Evolutionary conservation across 2,329 filamentous ascomycete genomes (phyloP).

Genomic region (Hyphodiscus sp.): DNA sequence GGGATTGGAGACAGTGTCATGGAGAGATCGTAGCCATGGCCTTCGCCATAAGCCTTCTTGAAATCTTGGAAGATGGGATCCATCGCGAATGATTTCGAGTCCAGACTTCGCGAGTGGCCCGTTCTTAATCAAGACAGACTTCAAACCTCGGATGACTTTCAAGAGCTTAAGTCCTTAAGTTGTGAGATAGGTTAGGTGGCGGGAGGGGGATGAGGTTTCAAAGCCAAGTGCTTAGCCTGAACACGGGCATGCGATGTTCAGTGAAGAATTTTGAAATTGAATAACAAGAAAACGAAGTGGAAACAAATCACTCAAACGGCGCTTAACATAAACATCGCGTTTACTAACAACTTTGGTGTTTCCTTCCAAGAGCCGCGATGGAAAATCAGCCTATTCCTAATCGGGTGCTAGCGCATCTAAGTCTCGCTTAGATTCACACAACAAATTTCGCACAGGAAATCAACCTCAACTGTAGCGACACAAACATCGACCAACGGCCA

Average conservation of each 20-base stretch:
- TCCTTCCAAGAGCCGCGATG: neutral
- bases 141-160: slow-evolving; percentile 6
- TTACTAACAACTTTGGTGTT: neutral
- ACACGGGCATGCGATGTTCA: too few relatives aligned
- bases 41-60: slow-evolving; percentile 54
- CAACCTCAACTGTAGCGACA: slow-evolving; percentile 21
- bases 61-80: slow-evolving; percentile 70
- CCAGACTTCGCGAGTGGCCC: neutral
- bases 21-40: slow-evolving; percentile 68
- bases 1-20: slow-evolving; percentile 67
- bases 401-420: neutral
- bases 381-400: neutral
- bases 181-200: neutral
- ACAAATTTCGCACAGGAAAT: slow-evolving; percentile 12
- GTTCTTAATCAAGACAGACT: neutral
- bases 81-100: slow-evolving; percentile 43
- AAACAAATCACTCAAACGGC: neutral
- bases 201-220: neutral
- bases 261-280: neutral
- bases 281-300: neutral
- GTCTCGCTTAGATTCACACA: neutral
- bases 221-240: neutral
- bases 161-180: neutral
- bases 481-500: slow-evolving; percentile 39
- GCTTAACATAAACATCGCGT: neutral